Conservation (phyloP, 2,329 filamentous ascomycete species). For the Aureobasidium sp. region DNA sequence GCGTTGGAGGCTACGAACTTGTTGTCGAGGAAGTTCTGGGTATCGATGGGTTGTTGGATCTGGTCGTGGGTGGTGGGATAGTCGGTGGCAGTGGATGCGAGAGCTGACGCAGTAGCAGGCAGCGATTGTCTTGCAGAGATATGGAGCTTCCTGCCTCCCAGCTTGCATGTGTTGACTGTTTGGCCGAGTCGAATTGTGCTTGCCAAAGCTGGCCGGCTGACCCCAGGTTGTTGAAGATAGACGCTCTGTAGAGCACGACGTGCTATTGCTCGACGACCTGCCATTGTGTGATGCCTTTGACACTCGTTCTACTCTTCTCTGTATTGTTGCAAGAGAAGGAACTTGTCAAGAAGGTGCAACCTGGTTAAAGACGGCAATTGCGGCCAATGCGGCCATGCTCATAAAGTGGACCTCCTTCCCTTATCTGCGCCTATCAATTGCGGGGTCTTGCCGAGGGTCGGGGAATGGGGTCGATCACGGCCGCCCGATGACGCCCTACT, state of each 20-base stretch:
- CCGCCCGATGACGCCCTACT: neutral
- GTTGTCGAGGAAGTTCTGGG: slow-evolving; percentile 71
- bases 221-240: slow-evolving; percentile 27
- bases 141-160: slow-evolving; percentile 42
- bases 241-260: slow-evolving; percentile 33
- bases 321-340: neutral
- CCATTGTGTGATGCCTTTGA: slow-evolving; percentile 26
- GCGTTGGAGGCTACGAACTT: slow-evolving; percentile 56
- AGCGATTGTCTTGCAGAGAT: slow-evolving; percentile 45
- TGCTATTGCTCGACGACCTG: slow-evolving; percentile 36
- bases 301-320: neutral
- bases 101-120: slow-evolving; percentile 38
- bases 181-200: slow-evolving; percentile 32
- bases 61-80: slow-evolving; percentile 67
- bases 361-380: neutral
- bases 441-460: slow-evolving; percentile 7
- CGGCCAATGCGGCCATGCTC: neutral
- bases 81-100: slow-evolving; percentile 39
- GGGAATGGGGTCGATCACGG: neutral
- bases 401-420: neutral
- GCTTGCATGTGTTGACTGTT: slow-evolving; percentile 27
- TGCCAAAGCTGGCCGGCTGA: slow-evolving; percentile 27
- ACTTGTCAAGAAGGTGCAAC: neutral
- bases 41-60: slow-evolving; percentile 46
- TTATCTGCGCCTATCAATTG: slow-evolving; percentile 6